Conservation (phyloP, 495 filamentous ascomycete species). For the Oidiodendron maius region DNA sequence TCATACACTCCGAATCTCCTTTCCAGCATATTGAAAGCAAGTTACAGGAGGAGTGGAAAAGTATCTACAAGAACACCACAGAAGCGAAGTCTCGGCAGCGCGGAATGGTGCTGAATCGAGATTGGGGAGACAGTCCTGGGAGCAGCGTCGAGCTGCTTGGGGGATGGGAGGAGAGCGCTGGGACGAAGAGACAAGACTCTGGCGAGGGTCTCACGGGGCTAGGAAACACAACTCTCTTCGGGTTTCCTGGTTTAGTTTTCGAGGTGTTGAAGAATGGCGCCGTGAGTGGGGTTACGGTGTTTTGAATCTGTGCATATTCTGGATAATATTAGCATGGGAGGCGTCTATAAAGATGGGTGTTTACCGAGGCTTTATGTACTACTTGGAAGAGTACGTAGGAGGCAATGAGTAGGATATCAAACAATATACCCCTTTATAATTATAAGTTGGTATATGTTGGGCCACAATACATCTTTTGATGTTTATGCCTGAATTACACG, state of each 20-base stretch:
- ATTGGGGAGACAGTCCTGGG: slow-evolving; percentile 86
- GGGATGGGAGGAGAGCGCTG: slow-evolving; percentile 75
- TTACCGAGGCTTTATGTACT: background rate
- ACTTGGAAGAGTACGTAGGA: background rate
- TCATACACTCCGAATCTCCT: slow-evolving; percentile 68
- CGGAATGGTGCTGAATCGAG: slow-evolving; percentile 83
- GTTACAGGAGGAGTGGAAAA: slow-evolving; percentile 69
- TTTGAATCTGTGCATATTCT: slow-evolving; percentile 33
- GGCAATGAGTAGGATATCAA: background rate
- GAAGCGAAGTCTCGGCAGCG: slow-evolving; percentile 61
- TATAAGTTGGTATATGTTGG: too few species aligned
- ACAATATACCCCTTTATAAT: too few species aligned
- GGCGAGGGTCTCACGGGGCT: slow-evolving; percentile 51
- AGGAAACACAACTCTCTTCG: slow-evolving; percentile 82
- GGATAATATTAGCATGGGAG: slow-evolving; percentile 1
- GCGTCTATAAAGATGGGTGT: too few species aligned
- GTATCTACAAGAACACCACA: slow-evolving; percentile 51
- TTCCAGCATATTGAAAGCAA: slow-evolving; percentile 63
- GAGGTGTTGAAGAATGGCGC: slow-evolving; percentile 91
- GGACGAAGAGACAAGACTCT: slow-evolving; percentile 23
- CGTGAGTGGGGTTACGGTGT: slow-evolving; percentile 86
- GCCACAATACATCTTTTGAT: too few species aligned
- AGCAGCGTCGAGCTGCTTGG: slow-evolving; percentile 86
- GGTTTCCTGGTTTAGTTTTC: slow-evolving; percentile 89
- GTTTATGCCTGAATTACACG: too few species aligned